These are phyloP conservation scores for Wickerhamomyces silvicola DNA, from an alignment of 805 yeast genomes.

Conservation along the genomic window DNA sequence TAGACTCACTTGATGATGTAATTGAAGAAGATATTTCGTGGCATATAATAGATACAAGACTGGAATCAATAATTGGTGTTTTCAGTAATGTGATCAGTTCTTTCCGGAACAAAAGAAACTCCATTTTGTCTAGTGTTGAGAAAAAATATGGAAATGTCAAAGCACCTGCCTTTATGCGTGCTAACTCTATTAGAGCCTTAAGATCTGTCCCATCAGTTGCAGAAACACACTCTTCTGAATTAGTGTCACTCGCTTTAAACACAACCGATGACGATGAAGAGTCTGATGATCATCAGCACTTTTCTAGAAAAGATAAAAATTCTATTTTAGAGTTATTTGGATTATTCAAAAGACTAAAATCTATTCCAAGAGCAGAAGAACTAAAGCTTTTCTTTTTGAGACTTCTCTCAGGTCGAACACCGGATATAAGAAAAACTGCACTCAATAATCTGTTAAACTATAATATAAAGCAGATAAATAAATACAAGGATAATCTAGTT, in stretches of 20 bases:
- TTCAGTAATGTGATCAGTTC: slow-evolving; percentile 4
- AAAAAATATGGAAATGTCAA: slow-evolving; percentile 3
- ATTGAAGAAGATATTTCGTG: slow-evolving; percentile 9
- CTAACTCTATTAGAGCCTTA: slow-evolving; percentile 53
- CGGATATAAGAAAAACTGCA: slow-evolving; percentile 65
- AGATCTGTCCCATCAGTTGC: slow-evolving; percentile 57
- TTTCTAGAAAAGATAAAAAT: slow-evolving; percentile 50
- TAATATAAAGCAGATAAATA: slow-evolving; percentile 49
- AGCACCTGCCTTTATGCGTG: slow-evolving; percentile 28
- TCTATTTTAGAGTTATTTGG: slow-evolving; percentile 56
- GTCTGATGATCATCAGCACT: slow-evolving; percentile 18
- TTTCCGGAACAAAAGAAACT: slow-evolving; percentile 6
- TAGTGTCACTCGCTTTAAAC: slow-evolving; percentile 53
- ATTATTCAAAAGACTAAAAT: slow-evolving; percentile 56
- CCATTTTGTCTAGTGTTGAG: slow-evolving; percentile 11
- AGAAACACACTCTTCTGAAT: slow-evolving; percentile 49
- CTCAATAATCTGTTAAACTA: slow-evolving; percentile 62
- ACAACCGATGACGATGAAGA: slow-evolving; percentile 11
- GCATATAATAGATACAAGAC: slow-evolving; percentile 16
- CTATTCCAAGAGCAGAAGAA: slow-evolving; percentile 43
- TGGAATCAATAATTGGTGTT: slow-evolving; percentile 8
- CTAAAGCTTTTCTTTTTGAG: slow-evolving; percentile 47
- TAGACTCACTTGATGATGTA: slow-evolving; percentile 10
- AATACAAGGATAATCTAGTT: slow-evolving; percentile 65
- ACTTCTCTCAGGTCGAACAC: slow-evolving; percentile 54